These are phyloP conservation scores for Lentinula sp. DNA, from an alignment of 768 basidiomycete genomes.

Conservation along the genomic window DNA sequence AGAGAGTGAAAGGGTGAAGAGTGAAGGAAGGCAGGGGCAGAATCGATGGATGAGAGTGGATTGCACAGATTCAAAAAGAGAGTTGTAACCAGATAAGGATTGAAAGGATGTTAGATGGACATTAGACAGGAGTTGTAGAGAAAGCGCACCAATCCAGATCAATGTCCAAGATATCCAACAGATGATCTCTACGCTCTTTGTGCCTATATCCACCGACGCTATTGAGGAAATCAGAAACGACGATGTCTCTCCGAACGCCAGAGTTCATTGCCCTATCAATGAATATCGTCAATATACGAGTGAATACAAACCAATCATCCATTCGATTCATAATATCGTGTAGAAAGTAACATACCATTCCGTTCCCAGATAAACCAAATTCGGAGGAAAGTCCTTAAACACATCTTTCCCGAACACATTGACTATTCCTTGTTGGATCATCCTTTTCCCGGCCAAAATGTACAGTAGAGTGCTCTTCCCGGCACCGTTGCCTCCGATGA, in stretches of 20 bases:
- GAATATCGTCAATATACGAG: not conserved
- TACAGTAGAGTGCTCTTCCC: conserved; percentile 97
- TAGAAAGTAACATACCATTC: conserved; percentile 62
- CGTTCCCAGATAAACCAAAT: conserved; percentile 66
- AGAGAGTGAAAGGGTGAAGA: too few species aligned
- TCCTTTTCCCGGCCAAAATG: conserved; percentile 82
- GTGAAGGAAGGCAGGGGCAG: too few species aligned
- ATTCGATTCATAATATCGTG: not conserved
- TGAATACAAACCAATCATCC: not conserved
- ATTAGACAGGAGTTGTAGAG: too few species aligned
- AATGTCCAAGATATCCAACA: conserved; percentile 90
- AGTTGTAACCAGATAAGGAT: too few species aligned
- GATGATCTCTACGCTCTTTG: conserved; percentile 77
- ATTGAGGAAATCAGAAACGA: conserved; percentile 92
- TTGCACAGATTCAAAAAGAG: too few species aligned
- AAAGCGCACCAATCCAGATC: conserved; percentile 96
- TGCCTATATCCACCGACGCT: conserved; percentile 95
- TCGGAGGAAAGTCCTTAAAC: conserved; percentile 3
- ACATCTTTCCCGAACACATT: conserved; percentile 3
- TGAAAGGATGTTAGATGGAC: too few species aligned
- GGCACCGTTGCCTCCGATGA: conserved; percentile 89
- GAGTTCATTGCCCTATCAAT: conserved; percentile 86
- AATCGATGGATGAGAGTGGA: too few species aligned
- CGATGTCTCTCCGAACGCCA: conserved; percentile 88
- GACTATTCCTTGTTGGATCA: conserved; percentile 13